Evolutionary conservation across 495 filamentous ascomycete species (phyloP), one percentile per base, ranked within the genome.

Genomic region (Penicillium malachiteum): DNA sequence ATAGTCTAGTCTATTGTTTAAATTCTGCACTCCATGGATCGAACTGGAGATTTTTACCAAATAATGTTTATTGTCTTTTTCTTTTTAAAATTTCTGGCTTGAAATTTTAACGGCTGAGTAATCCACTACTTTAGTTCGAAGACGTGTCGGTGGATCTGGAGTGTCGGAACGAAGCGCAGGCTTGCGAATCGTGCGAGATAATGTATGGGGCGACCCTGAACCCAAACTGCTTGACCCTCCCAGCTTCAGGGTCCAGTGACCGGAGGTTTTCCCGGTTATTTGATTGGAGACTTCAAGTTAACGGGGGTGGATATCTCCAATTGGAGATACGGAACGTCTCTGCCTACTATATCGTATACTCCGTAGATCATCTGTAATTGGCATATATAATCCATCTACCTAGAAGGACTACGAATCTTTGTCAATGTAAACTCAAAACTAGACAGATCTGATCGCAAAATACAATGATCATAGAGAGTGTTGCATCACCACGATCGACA

Each of bases 401-500:
- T 26, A 26, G 2, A 26, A 26, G 4, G 21, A 26, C 21, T 4
- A 26, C 21, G 21, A 26, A 26, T 26, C 21, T 26, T 26, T 4
- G 21, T 26, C 21, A 26, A 26, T 26, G 21, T 4, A 26, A 26
- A 26, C 21, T 26, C 21, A 26, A 26, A 26, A 2, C 21, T 26
- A 26, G 21, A 26, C 4, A 26, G 21, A 26, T 26, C 21, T 26
- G 21, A 26, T 26, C 21, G 21, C 21, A 26, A 21, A 38, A 10
- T 48, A 47, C 41, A 37, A 2, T 37, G 34, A 13, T 37, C 34
- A 30, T 21, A 32, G 17, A 21, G 7, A 38, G 21, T 11, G 54
- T 54, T 51, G 41, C 57, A 54, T 52, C 46, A 30, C 34, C 21
- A 26, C 48, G 59, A 62, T 62, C 57, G 54, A 58, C 51, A 62